These are phyloP conservation scores for Cyberlindnera mrakii DNA, from an alignment of 805 yeast genomes.

Conservation along the genomic window DNA sequence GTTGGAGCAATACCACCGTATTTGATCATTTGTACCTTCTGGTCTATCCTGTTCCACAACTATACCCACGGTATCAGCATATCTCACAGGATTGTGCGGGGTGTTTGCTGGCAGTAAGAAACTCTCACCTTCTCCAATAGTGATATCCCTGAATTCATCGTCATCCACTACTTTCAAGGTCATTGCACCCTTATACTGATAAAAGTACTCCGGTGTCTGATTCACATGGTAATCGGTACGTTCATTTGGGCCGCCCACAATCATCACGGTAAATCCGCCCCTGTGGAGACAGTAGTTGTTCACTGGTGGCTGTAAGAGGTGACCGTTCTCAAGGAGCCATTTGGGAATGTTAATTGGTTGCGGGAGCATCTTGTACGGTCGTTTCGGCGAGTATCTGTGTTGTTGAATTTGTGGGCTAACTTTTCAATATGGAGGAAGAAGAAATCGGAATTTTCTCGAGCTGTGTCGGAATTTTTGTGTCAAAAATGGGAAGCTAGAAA, in stretches of 20 bases:
- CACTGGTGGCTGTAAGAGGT: conserved; percentile 84
- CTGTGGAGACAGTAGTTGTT: conserved; percentile 85
- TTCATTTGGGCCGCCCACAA: conserved; percentile 94
- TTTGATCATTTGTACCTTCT: conserved; percentile 54
- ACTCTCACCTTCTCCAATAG: conserved; percentile 82
- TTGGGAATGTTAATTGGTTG: conserved; percentile 69
- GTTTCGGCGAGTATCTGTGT: background rate
- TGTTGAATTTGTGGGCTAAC: too few relatives aligned
- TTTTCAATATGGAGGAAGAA: too few relatives aligned
- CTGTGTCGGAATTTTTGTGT: too few relatives aligned
- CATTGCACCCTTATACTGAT: conserved; percentile 84
- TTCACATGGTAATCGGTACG: conserved; percentile 90
- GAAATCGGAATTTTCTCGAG: too few relatives aligned
- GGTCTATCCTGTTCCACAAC: conserved; percentile 94
- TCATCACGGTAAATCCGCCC: conserved; percentile 92
- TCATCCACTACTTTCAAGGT: conserved; percentile 75
- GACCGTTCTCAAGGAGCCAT: conserved; percentile 76
- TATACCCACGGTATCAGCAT: conserved; percentile 77
- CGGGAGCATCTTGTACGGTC: conserved; percentile 29
- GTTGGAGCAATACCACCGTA: conserved; percentile 82
- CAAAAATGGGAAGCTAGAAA: too few relatives aligned
- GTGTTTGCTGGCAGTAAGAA: conserved; percentile 77
- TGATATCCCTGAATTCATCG: conserved; percentile 68
- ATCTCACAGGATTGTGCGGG: conserved; percentile 89
- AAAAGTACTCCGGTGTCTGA: conserved; percentile 92